phyloP scores from a whole-genome alignment of 1,284 basidiomycete genomes.

The Fomitiporia mediterranea region DNA sequence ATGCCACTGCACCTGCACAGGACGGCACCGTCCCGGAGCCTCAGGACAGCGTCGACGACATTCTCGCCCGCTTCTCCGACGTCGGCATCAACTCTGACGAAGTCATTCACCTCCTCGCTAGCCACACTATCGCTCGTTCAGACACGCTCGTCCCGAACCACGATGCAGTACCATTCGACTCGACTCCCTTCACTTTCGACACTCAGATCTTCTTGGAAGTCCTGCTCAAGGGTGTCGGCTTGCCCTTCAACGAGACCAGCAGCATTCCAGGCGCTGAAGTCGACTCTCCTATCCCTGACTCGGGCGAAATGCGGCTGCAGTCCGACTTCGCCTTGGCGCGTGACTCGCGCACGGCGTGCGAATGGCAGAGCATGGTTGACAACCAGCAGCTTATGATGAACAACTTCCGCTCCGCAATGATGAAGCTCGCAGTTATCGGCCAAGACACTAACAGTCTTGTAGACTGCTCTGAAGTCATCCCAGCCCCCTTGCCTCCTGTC shows the following conservation, averaged over 20 bases:
- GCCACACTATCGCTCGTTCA: slow-evolving; percentile 22
- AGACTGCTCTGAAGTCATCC: slow-evolving; percentile 22
- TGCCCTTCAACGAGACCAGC: slow-evolving; percentile 20
- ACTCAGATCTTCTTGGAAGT: slow-evolving; percentile 23
- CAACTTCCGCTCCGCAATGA: slow-evolving; percentile 25
- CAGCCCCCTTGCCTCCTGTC: not conserved
- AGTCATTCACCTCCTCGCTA: slow-evolving; percentile 29
- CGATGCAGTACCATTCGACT: slow-evolving; percentile 22
- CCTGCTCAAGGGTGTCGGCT: slow-evolving; percentile 20
- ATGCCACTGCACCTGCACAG: slow-evolving; percentile 27
- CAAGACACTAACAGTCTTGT: slow-evolving; percentile 24
- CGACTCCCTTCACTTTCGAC: slow-evolving; percentile 25
- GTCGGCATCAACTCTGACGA: slow-evolving; percentile 29
- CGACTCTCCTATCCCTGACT: slow-evolving; percentile 8
- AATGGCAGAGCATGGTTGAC: slow-evolving; percentile 24
- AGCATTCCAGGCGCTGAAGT: slow-evolving; percentile 13
- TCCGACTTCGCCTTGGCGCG: slow-evolving; percentile 21
- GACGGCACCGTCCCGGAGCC: slow-evolving; percentile 28
- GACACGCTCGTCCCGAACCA: slow-evolving; percentile 22
- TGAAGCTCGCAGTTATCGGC: slow-evolving; percentile 32
- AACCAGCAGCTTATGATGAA: slow-evolving; percentile 16
- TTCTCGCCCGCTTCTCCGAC: slow-evolving; percentile 27
- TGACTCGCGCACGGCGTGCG: slow-evolving; percentile 22
- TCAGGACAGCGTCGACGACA: slow-evolving; percentile 28
- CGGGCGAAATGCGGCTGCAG: slow-evolving; percentile 19